Conservation (phyloP, 192 early-diverging fungal species). For the Pilobolus umbonatus region DNA sequence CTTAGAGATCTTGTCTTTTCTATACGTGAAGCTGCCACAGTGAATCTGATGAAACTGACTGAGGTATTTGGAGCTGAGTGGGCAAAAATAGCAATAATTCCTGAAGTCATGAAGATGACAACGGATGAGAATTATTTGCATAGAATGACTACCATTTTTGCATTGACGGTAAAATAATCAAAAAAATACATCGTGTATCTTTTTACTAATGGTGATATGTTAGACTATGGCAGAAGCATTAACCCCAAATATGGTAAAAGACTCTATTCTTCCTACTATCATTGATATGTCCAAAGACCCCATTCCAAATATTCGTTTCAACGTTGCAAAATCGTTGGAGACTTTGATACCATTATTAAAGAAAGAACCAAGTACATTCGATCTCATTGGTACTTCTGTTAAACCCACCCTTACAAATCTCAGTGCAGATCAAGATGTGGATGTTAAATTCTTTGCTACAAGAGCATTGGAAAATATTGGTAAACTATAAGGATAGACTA, state of each 20-base stretch:
- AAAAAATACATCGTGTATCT: background rate
- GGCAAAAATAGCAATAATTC: constrained; percentile 92
- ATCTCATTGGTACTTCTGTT: constrained; percentile 62
- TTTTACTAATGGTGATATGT: too few relatives aligned
- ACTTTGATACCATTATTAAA: constrained; percentile 76
- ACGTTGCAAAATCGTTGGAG: constrained; percentile 94
- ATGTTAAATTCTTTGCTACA: constrained; percentile 91
- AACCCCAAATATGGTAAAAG: constrained; percentile 82
- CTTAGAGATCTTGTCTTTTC: constrained; percentile 94
- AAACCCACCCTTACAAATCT: constrained; percentile 81
- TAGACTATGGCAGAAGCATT: constrained; percentile 85
- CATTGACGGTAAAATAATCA: constrained; percentile 69
- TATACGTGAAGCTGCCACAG: constrained; percentile 95
- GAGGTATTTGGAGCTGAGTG: constrained; percentile 99
- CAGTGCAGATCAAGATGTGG: constrained; percentile 83
- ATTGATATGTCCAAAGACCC: constrained; percentile 81
- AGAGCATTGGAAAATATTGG: constrained; percentile 55
- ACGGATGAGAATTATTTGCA: constrained; percentile 91
- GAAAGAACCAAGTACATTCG: constrained; percentile 53
- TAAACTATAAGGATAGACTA: constrained; percentile 6
- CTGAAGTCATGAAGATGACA: constrained; percentile 88
- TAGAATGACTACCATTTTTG: constrained; percentile 97
- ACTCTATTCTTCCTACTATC: constrained; percentile 85
- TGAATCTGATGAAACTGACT: constrained; percentile 90
- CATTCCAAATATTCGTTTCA: constrained; percentile 99